Percentiles rank a stretch among this genome's conserved stretches.
phyloP scores from a whole-genome alignment of 345 rosid genomes.

The Xanthoceras sorbifolium region DNA sequence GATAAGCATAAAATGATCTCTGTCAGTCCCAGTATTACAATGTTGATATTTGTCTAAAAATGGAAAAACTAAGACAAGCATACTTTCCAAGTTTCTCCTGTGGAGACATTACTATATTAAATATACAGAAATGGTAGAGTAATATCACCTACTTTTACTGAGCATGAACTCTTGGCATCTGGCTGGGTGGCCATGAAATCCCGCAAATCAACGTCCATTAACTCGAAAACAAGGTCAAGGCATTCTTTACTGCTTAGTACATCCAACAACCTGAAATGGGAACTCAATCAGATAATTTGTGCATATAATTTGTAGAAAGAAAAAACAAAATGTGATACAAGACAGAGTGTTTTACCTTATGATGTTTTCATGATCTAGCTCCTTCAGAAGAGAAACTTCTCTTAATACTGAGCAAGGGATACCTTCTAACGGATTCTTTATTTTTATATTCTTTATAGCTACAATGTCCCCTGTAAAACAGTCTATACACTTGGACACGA shows the following conservation, averaged over 20 bases:
- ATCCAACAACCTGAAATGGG: background rate
- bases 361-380: conserved; percentile 5
- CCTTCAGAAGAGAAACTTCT: conserved; percentile 15
- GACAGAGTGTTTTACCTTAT: background rate
- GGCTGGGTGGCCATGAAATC: background rate
- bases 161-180: background rate
- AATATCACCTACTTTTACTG: conserved; percentile 4
- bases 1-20: background rate
- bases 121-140: background rate
- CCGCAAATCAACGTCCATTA: background rate
- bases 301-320: background rate
- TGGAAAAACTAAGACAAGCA: background rate
- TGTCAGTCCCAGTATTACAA: background rate
- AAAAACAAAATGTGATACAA: background rate
- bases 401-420: conserved; percentile 10
- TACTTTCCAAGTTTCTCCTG: background rate
- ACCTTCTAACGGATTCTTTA: background rate
- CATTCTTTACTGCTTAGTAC: background rate
- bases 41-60: background rate
- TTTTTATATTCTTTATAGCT: background rate
- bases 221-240: conserved; percentile 2
- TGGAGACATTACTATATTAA: background rate
- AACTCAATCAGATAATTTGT: background rate
- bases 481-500: background rate
- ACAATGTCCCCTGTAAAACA: background rate